Base-by-base conservation (phyloP, 176 grass and related monocot species). In the Phoenix roebelenii region DNA sequence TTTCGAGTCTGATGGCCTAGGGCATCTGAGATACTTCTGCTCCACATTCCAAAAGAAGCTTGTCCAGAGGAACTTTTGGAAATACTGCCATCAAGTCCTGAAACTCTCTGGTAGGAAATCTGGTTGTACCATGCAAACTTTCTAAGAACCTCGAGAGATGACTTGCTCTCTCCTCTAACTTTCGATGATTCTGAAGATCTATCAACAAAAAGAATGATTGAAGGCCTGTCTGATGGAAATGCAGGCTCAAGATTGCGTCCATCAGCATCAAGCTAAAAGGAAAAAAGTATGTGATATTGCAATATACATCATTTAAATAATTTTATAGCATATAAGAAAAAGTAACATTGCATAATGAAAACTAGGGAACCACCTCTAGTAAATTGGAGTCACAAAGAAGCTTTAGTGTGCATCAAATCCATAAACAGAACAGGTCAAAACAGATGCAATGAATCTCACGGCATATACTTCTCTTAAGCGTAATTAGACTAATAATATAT, bases 151-250 rank as follows among this genome's bases (percentile, higher is more conserved):
- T 82, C 80, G 60, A 96, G 78, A 59, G 59, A 62, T 76, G 64
- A 74, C 68, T 77, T 96, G 81, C 92, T 96, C 76, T 85, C 78
- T 77, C 78, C 87, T 81, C 80, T 84, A 59, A 82, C 66, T 82
- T 87, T 76, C 51, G 55, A 79, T 51, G 71, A 87, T 35, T 88
- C 68, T 10, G 87, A 83, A 69, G 80, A 82, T 65, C 77, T 85
- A 78, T 96, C 87, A 61, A 87, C 71, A 75, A 96, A 96, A 67
- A 96, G 83, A 79, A 96, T 23, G 54, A 83, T 66, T 59, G 87
- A 90, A 59, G 92, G 80, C 53, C 65, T 90, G 44, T 77, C 75
- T 65, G 79, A 64, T 63, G 92, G 83, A 85, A 96, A 90, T 24
- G 79, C 61, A 75, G 73, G 68, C 59, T 82, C 78, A 16, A 55